Evolutionary conservation across 2,329 filamentous ascomycete genomes (phyloP), one percentile per base, ranked within the genome.

Genomic region (Ophiostoma sp.): DNA sequence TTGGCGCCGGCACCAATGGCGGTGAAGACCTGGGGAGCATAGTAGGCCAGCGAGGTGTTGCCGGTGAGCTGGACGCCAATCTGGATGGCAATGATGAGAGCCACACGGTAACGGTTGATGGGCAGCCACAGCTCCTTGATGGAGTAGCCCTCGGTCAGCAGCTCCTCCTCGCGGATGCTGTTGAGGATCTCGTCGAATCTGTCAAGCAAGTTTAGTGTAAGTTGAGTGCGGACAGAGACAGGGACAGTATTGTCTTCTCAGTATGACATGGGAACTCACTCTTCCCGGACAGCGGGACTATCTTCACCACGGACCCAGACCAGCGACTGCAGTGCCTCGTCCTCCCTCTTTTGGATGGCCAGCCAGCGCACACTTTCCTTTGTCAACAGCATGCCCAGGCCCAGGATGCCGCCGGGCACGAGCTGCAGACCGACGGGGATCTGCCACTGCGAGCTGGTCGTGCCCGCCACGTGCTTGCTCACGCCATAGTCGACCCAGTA

Each of bases 361-460:
- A 91, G 83, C 80, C 85, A 94, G n/a, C 92, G 88, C 1, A 92
- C 92, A 0, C 91, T 93, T 79, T 94, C 92, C 7, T 92, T 92
- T 1, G 94, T 86, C 70, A 93, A 74, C 36, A 91, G 74, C 83
- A 94, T 88, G 73, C 92, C 92, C 52, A 76, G 59, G 72, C 90
- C 87, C 31, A 94, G 86, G 74, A 93, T 86, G 36, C 93, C 79
- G 2, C 91, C 88, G 90, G 91, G 94, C 1, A 86, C 83, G 75
- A 93, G 92, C 78, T 91, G 89, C 0, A 91, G 78, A 2, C 85
- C 88, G 72, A 91, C 86, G 15, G 89, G 89, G 71, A 91, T 90
- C 0, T 89, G 87, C 80, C 91, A 91, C 12, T 85, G 87, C 3
- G 87, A 87, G 0, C 52, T 55, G 4, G 2, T 8, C 22, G 86